Evolutionary conservation across 108 stramenopile genomes (phyloP), one percentile per base, ranked within the genome.

Genomic region (Fistulifera solaris): DNA sequence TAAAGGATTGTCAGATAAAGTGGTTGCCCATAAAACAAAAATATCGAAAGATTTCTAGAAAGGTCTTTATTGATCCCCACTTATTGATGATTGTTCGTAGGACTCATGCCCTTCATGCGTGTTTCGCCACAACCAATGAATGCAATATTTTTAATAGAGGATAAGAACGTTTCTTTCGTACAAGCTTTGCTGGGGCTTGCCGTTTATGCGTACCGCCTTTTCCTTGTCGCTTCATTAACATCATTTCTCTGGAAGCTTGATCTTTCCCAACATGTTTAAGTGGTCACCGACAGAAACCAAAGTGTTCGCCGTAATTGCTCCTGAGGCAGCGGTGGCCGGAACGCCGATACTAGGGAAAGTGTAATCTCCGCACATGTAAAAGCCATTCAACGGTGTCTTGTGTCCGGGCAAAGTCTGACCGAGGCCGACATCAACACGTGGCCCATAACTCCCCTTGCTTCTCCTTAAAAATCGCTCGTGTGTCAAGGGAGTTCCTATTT

Each of bases 401-500:
- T 80, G 78, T 18, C 73, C 78, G 4, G 78, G 78, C n/a, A 84
- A 58, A 17, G 70, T 72, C 59, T 40, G 63, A 38, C 23, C 23
- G 5, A 15, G n/a, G 26, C 54, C 54, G 17, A 55, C 54, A 4
- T 28, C 54, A 18, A 55, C 5, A 22, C 54, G 54, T 10, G 54
- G 38, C 10, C 54, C 54, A 23, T 55, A 55, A 25, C 23, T 55
- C 4, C 54, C 54, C 38, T 39, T 25, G 11, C 67, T 65, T 15
- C 89, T 70, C n/a, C 86, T 59, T 31, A 88, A 62, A 66, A 93
- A 96, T 38, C 92, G 70, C 64, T 86, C 92, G 63, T 96, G 95
- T 2, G 95, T 96, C 56, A 94, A 58, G 0, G 95, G 95, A 27
- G 92, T 94, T 12, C 77, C 95, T 13, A 84, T 81, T 56, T 86